Evolutionary conservation across 2,329 filamentous ascomycete species (phyloP).

Genomic region (Colletotrichum sp.): DNA sequence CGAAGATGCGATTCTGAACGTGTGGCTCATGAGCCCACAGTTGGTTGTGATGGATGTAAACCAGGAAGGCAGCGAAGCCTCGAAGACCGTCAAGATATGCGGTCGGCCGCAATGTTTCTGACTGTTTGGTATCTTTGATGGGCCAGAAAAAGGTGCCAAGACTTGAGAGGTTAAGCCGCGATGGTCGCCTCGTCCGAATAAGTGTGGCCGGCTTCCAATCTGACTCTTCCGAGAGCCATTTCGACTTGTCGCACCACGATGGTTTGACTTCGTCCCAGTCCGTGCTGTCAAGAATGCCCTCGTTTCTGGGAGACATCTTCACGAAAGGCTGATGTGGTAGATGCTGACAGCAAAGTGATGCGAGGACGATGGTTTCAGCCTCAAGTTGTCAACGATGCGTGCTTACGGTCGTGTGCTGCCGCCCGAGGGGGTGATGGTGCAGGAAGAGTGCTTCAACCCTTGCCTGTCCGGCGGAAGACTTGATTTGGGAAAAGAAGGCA

Average conservation of each 20-base stretch:
- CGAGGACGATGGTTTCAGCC: background rate
- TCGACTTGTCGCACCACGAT: constrained; percentile 24
- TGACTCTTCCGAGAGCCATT: constrained; percentile 23
- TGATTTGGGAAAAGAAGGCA: background rate
- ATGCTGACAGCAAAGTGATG: background rate
- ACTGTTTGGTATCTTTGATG: constrained; percentile 15
- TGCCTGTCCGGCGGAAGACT: background rate
- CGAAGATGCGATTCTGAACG: constrained; percentile 38
- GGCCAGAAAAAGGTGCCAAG: constrained; percentile 14
- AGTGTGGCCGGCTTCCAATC: constrained; percentile 33
- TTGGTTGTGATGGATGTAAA: constrained; percentile 52
- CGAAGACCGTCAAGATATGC: constrained; percentile 55
- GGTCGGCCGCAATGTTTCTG: constrained; percentile 37
- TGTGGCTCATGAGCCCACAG: constrained; percentile 42
- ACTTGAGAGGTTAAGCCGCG: background rate
- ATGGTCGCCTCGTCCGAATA: constrained; percentile 7
- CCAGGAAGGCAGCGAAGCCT: constrained; percentile 51
- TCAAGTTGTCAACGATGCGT: background rate
- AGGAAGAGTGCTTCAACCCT: background rate
- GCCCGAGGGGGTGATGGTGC: background rate
- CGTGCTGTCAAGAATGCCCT: constrained; percentile 36
- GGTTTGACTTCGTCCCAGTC: constrained; percentile 38
- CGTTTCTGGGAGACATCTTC: constrained; percentile 34
- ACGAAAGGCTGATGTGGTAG: background rate
- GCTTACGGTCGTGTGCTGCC: background rate